Percentiles rank a stretch among this genome's conserved stretches.
These are phyloP conservation scores for Smallanthus sonchifolius DNA, from an alignment of 129 eudicot genomes.

Conservation along the genomic window DNA sequence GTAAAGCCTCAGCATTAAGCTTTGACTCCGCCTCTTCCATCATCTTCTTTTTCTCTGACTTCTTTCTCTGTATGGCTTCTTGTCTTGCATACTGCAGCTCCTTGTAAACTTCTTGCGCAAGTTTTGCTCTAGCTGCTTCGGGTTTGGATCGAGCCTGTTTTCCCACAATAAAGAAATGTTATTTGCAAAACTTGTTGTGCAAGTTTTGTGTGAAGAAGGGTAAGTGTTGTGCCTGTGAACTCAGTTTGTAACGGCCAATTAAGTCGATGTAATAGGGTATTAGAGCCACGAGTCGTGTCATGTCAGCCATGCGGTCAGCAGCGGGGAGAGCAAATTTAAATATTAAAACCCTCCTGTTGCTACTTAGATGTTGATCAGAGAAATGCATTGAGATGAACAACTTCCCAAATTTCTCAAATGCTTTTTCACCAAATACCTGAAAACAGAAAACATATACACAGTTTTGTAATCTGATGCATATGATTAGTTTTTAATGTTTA, in stretches of 20 bases:
- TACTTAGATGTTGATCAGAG: constrained; percentile 77
- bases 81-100: constrained; percentile 83
- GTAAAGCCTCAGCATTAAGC: constrained; percentile 78
- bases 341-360: constrained; percentile 65
- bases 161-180: background rate
- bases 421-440: constrained; percentile 89
- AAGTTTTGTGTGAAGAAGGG: background rate
- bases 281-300: constrained; percentile 72
- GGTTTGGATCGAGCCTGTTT: constrained; percentile 87
- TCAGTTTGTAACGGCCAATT: constrained; percentile 80
- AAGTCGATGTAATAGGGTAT: constrained; percentile 86
- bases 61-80: constrained; percentile 85
- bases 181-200: background rate
- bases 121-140: constrained; percentile 69
- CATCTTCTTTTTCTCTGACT: constrained; percentile 74
- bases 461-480: background rate
- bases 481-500: background rate
- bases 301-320: constrained; percentile 66
- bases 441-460: background rate
- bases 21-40: constrained; percentile 83
- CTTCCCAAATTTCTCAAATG: constrained; percentile 71
- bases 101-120: constrained; percentile 83
- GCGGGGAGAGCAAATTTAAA: constrained; percentile 87
- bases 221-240: constrained; percentile 61
- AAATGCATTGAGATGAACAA: constrained; percentile 85